Base-by-base conservation (phyloP, 345 rosid genomes). In the Sonneratia caseolaris region DNA sequence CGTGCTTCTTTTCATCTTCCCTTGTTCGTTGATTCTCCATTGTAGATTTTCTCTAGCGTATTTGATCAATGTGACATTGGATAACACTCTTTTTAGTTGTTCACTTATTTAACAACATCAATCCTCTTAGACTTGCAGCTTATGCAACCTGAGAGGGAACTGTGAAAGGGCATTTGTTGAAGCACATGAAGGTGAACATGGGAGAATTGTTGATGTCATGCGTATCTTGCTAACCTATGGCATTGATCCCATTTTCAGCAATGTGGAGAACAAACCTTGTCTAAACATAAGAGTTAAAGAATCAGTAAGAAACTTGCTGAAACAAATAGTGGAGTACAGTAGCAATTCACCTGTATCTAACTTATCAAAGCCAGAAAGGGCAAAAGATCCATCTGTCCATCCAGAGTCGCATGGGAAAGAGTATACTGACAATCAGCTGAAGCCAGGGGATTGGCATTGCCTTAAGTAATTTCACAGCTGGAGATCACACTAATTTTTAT, bases 401-500 rank as follows among this genome's bases (percentile, higher is more conserved):
- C 57, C 69, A 57, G 72, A 61, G 70, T 53, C 74, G 70, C 76
- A 21, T 71, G 82, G 77, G 35, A 72, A 62, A 14, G 70, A 72
- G 74, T 73, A 64, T 43, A 68, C 10, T 70, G 81, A 84, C 73
- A 77, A 56, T 64, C 79, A 77, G 7, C 81, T 80, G 85, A 86
- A 85, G 79, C 96, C 78, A 71, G 93, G 96, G 42, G 97, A 89
- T 79, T 93, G 97, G 98, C 72, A 70, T 40, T 94, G 96, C 82
- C 86, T 88, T 56, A 85, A 86, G 97, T 94, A 85, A 80, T 71
- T 69, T 77, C 53, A 55, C 15, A 7, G 42, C 66, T 51, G 2
- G 38, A 38, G 6, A 71, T 56, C 42, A 38, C 42, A 10, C 0
- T 4, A 42, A 42, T 42, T 43, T 43, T 40, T 67, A 42, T 21